Conservation (phyloP, 129 eudicot genomes). For the Heracleum sosnowskyi region DNA sequence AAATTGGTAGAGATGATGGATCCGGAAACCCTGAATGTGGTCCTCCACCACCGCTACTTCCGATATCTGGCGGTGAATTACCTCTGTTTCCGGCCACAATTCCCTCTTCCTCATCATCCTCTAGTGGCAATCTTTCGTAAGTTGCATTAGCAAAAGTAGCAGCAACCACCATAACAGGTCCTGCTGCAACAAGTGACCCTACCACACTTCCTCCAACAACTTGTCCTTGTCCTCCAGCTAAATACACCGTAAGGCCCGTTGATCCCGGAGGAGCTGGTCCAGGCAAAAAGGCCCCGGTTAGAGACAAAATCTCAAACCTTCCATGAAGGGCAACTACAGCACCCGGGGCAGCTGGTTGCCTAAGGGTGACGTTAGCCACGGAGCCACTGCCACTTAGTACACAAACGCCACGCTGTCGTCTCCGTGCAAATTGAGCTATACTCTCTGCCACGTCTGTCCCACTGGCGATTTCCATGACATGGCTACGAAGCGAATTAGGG, state of each 20-base stretch:
- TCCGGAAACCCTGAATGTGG: slow-evolving; percentile 26
- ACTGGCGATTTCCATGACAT: slow-evolving; percentile 35
- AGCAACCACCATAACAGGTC: slow-evolving; percentile 39
- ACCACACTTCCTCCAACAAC: slow-evolving; percentile 50
- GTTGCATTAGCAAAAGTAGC: slow-evolving; percentile 44
- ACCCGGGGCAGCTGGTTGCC: slow-evolving; percentile 36
- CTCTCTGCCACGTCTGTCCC: slow-evolving; percentile 42
- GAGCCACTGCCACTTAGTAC: slow-evolving; percentile 34
- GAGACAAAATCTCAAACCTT: slow-evolving; percentile 36
- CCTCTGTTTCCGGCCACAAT: slow-evolving; percentile 1
- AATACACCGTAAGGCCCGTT: slow-evolving; percentile 34
- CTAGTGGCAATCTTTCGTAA: slow-evolving; percentile 36
- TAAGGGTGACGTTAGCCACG: slow-evolving; percentile 32
- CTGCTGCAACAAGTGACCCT: slow-evolving; percentile 40
- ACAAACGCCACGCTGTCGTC: slow-evolving; percentile 44
- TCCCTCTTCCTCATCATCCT: slow-evolving; percentile 27
- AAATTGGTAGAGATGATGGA: slow-evolving; percentile 30
- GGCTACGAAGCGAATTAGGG: slow-evolving; percentile 50
- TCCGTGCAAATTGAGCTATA: slow-evolving; percentile 38
- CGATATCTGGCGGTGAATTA: slow-evolving; percentile 32
- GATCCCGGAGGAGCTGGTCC: slow-evolving; percentile 45
- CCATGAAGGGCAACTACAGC: slow-evolving; percentile 36
- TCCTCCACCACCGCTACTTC: slow-evolving; percentile 5
- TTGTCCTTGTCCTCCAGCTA: slow-evolving; percentile 47
- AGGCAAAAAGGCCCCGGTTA: slow-evolving; percentile 39